Percentiles rank a stretch among this genome's conserved stretches.
Evolutionary conservation across 305 asterid species (phyloP).

Genomic region (Rubia occidens): DNA sequence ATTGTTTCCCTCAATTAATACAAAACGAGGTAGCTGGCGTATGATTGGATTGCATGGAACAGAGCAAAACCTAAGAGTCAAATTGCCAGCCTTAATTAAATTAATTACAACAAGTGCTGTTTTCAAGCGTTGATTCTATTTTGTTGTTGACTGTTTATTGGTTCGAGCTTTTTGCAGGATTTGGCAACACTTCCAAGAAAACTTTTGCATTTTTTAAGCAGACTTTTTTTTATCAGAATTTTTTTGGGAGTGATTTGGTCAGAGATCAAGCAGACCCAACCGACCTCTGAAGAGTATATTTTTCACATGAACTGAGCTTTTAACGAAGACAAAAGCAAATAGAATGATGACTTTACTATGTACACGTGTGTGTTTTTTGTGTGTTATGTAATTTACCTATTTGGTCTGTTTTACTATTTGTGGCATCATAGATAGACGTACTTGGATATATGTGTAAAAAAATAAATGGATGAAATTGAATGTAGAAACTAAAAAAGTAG

Average conservation of each 20-base stretch:
- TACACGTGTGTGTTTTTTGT: not conserved
- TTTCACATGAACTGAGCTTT: too few relatives aligned
- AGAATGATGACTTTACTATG: slow-evolving; percentile 1
- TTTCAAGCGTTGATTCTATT: not conserved
- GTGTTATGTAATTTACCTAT: not conserved
- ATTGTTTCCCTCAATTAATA: not conserved
- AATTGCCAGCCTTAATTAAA: slow-evolving; percentile 17
- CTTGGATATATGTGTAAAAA: too few relatives aligned
- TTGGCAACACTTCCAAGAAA: slow-evolving; percentile 14
- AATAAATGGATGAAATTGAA: too few relatives aligned
- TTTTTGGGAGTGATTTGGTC: not conserved
- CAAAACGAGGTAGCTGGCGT: slow-evolving; percentile 16
- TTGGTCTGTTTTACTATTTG: too few relatives aligned
- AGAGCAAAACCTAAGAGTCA: slow-evolving; percentile 10
- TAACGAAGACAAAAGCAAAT: not conserved
- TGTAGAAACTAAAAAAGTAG: too few relatives aligned
- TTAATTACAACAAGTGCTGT: not conserved
- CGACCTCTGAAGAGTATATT: not conserved
- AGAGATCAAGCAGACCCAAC: slow-evolving; percentile 1
- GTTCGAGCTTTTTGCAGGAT: slow-evolving; percentile 12
- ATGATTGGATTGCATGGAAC: not conserved
- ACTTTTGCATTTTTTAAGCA: not conserved
- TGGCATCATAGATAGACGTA: too few relatives aligned
- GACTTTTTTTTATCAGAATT: too few relatives aligned
- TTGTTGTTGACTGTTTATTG: slow-evolving; percentile 13